Evolutionary conservation across 2,329 filamentous ascomycete genomes (phyloP), one percentile per base, ranked within the genome.

Genomic region (Albifimbria verrucaria): DNA sequence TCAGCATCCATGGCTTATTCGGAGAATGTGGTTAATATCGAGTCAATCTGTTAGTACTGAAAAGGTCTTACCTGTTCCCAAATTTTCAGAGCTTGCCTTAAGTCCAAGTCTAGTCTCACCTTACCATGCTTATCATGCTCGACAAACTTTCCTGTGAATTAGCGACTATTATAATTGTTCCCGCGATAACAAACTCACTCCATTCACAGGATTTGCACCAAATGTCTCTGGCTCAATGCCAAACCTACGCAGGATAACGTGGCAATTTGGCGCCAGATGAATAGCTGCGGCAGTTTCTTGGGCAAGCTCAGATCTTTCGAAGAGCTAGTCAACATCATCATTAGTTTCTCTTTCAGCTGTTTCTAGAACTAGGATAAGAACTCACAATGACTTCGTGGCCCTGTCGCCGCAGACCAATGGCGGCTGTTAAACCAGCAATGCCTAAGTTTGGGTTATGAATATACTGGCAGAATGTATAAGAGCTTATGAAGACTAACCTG

Each of bases 261-360:
- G 84, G 2, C 77, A 71, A 59, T 88, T 88, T 1, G 85, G 82
- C 0, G 80, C 77, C 4, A 87, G 63, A 59, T 87, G 82, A n/a
- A 87, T 76, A 0, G 83, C 83, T 3, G 84, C 83, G 0, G 83
- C 84, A 1, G 75, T 68, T 64, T 86, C 83, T 49, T 71, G 77
- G 17, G 77, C 76, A 28, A 85, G 77, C 2, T 70, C 69, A 0
- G 81, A 84, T 61, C 82, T 77, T 57, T 86, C 82, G 48, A 75
- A 79, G 0, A 85, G 54, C 77, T 81, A 50, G 4, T 39, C 18
- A 5, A 39, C 15, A 39, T 2, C 74, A 74, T 42, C 69, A 69
- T 0, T 22, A 49, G 2, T 49, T 24, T 45, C 6, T 18, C n/a
- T 17, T 23, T n/a, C 5, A 10, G 2, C 2, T 15, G 5, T 7